phyloP scores from a whole-genome alignment of 192 early-diverging fungal species.

The Coemansia sp. region DNA sequence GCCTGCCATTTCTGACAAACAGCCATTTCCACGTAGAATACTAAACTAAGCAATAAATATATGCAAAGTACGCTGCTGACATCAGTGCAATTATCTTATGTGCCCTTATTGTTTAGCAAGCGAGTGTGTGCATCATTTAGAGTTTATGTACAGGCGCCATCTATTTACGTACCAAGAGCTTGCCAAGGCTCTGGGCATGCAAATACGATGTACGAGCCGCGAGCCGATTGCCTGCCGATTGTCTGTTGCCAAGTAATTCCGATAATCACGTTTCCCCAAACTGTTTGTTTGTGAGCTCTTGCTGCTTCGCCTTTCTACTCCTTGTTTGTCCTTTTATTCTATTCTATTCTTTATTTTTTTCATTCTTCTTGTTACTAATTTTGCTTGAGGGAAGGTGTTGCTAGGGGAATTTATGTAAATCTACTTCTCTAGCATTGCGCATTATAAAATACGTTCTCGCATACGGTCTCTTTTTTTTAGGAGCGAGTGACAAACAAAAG shows the following conservation, averaged over 20 bases:
- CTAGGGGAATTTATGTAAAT: neutral
- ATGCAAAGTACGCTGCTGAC: neutral
- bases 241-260: too few species aligned
- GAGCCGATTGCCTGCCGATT: neutral
- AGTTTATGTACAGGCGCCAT: too few species aligned
- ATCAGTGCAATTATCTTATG: too few species aligned
- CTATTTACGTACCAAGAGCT: neutral
- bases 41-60: neutral
- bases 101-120: too few species aligned
- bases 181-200: slow-evolving; percentile 9
- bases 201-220: neutral
- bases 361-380: neutral
- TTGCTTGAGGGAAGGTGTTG: neutral
- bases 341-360: neutral
- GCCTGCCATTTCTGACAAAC: neutral
- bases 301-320: neutral
- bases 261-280: neutral
- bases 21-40: neutral
- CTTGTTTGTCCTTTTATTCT: neutral
- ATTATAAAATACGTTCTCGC: neutral
- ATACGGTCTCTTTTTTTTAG: neutral
- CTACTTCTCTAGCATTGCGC: neutral
- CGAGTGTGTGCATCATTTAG: too few species aligned
- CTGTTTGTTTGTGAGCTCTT: neutral
- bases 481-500: neutral